Evolutionary conservation across 2,329 filamentous ascomycete genomes (phyloP).

Genomic region (Calonectria ilicicola): DNA sequence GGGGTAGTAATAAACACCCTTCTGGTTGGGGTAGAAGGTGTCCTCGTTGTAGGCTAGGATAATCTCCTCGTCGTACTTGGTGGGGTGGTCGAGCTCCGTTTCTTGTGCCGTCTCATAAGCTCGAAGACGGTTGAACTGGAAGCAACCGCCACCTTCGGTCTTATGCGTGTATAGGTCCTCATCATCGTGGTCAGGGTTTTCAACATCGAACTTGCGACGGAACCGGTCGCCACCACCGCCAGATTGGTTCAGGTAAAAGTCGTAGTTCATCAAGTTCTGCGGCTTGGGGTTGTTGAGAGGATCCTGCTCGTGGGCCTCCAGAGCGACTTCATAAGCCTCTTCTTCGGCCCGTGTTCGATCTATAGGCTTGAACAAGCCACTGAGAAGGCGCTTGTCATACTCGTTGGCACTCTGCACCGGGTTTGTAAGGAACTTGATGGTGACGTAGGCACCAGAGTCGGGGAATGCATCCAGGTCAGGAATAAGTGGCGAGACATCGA

Average conservation of each 20-base stretch:
- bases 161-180: slow-evolving; percentile 66
- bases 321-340: slow-evolving; percentile 60
- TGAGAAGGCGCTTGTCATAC: slow-evolving; percentile 73
- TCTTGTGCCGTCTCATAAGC: slow-evolving; percentile 74
- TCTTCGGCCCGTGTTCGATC: slow-evolving; percentile 67
- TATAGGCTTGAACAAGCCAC: slow-evolving; percentile 71
- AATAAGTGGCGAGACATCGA: slow-evolving; percentile 71
- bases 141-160: slow-evolving; percentile 61
- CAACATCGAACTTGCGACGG: slow-evolving; percentile 70
- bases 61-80: slow-evolving; percentile 74
- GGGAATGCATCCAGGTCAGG: slow-evolving; percentile 78
- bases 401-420: slow-evolving; percentile 64
- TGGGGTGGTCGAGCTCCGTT: slow-evolving; percentile 65
- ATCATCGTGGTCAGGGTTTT: slow-evolving; percentile 66
- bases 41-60: slow-evolving; percentile 70
- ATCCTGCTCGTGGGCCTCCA: slow-evolving; percentile 68
- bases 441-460: slow-evolving; percentile 76
- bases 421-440: slow-evolving; percentile 76
- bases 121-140: slow-evolving; percentile 72
- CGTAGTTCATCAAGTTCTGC: slow-evolving; percentile 72
- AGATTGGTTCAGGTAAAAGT: slow-evolving; percentile 72
- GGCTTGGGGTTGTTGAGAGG: slow-evolving; percentile 67
- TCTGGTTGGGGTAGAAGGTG: slow-evolving; percentile 61
- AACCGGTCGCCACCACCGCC: slow-evolving; percentile 63
- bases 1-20: slow-evolving; percentile 76